Evolutionary conservation across 2,329 filamentous ascomycete genomes (phyloP).

Genomic region (Aspergillus felis): DNA sequence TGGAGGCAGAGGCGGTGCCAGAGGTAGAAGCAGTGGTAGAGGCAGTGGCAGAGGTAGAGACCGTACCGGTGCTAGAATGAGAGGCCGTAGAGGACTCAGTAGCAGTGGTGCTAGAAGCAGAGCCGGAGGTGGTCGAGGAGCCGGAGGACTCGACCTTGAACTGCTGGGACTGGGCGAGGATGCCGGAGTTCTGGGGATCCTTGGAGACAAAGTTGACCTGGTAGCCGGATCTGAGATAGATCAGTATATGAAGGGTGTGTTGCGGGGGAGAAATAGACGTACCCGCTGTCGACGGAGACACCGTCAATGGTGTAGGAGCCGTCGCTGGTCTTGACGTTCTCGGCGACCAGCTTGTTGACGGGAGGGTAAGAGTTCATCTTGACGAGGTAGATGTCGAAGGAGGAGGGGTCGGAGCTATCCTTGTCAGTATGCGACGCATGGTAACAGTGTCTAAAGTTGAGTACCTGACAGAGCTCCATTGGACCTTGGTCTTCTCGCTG

Average conservation of each 20-base stretch:
- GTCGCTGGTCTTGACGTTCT: constrained; percentile 32
- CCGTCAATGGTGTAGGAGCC: constrained; percentile 34
- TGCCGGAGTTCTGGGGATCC: constrained; percentile 31
- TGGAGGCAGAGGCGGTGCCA: constrained; percentile 3
- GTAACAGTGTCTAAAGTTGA: not conserved
- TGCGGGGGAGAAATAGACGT: constrained; percentile 1
- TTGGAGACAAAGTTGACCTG: constrained; percentile 42
- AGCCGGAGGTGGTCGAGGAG: constrained; percentile 7
- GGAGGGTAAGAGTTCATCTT: constrained; percentile 36
- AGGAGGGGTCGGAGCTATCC: constrained; percentile 36
- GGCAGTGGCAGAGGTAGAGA: constrained; percentile 1
- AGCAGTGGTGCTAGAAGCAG: constrained; percentile 3
- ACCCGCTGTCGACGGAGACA: constrained; percentile 21
- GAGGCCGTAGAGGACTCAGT: constrained; percentile 15
- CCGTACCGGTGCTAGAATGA: not conserved
- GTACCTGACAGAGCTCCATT: constrained; percentile 38
- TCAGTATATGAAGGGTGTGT: not conserved
- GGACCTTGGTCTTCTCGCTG: constrained; percentile 34
- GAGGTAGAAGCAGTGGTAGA: constrained; percentile 5
- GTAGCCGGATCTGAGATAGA: constrained; percentile 30
- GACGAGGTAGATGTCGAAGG: constrained; percentile 42
- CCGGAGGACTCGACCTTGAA: constrained; percentile 25
- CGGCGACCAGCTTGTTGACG: constrained; percentile 29
- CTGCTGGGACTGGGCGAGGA: constrained; percentile 40
- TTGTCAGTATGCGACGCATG: not conserved